Evolutionary conservation across 345 rosid genomes (phyloP), one percentile per base, ranked within the genome.

Genomic region (Eucalyptus globulus): DNA sequence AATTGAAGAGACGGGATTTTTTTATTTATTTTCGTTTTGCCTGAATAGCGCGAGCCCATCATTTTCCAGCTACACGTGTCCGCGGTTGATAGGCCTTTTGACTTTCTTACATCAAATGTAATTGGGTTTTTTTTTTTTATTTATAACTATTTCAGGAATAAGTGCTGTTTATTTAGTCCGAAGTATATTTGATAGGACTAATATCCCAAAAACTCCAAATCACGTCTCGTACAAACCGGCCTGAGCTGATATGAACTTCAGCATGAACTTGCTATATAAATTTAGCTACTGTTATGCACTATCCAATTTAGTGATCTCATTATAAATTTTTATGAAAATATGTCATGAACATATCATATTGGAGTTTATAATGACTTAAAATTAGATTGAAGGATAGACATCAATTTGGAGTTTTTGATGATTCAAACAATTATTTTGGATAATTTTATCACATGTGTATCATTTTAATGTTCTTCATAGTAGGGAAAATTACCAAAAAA

Each of bases 351-450:
- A 56, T 56, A 56, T 24, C 0, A 1, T 0, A 0, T 56, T 56
- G 1, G 3, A 56, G 6, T 56, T 56, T 56, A 9, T 9, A 5
- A 5, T 0, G 1, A 56, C 14, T 0, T 56, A 0, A 56, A 1
- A 22, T 56, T 56, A 24, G 3, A 24, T 56, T 24, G 12, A 1
- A 47, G 51, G 29, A 56, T 10, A 24, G 1, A 26, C 13, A 24
- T 11, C 0, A 56, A 10, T 56, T 56, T 56, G 1, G 29, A 26
- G 0, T 10, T 56, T 0, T 24, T 56, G 0, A 56, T 9, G 6
- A 56, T 24, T 22, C 7, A 56, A 56, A 24, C 6, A 56, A 22
- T 56, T 56, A 26, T 56, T 56, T 10, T 0, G 2, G 0, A 56
- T 56, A 56, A 56, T 56, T 56, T 56, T 24, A 26, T 56, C 13